A percentile compares a stretch with the other conserved stretches of the same genome.
phyloP scores from a whole-genome alignment of 805 yeast genomes.

The Suhomyces pyralidae region DNA sequence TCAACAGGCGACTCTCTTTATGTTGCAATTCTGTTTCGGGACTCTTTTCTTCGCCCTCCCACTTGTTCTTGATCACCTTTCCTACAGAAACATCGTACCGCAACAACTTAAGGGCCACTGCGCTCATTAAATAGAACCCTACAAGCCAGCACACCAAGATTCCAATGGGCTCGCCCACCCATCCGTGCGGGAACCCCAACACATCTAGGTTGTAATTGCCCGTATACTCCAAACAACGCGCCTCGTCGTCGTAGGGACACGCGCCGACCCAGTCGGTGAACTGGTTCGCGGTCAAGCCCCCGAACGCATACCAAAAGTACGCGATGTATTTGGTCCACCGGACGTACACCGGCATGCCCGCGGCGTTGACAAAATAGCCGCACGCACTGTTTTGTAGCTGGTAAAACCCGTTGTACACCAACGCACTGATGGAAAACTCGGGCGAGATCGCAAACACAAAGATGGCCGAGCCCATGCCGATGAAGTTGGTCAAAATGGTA shows the following conservation, averaged over 20 bases:
- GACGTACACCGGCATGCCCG: slow-evolving; percentile 27
- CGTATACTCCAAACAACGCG: slow-evolving; percentile 41
- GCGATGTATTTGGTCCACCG: slow-evolving; percentile 27
- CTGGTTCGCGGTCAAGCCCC: slow-evolving; percentile 24
- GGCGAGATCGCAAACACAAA: slow-evolving; percentile 19
- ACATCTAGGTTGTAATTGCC: slow-evolving; percentile 53
- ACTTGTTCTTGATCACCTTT: slow-evolving; percentile 29
- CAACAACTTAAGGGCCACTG: slow-evolving; percentile 44
- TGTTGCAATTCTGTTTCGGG: background rate
- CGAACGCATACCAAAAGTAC: slow-evolving; percentile 27
- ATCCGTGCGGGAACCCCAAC: slow-evolving; percentile 60
- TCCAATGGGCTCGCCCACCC: slow-evolving; percentile 66
- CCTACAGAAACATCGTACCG: slow-evolving; percentile 55
- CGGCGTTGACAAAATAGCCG: slow-evolving; percentile 26
- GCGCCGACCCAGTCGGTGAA: slow-evolving; percentile 22
- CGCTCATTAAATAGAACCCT: slow-evolving; percentile 51
- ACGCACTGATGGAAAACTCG: slow-evolving; percentile 18
- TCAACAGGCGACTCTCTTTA: background rate
- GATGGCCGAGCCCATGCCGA: slow-evolving; percentile 19
- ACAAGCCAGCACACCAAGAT: slow-evolving; percentile 57
- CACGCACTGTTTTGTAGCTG: slow-evolving; percentile 29
- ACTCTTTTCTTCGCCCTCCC: slow-evolving; percentile 21
- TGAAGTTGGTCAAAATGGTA: slow-evolving; percentile 14
- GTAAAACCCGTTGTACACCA: slow-evolving; percentile 18
- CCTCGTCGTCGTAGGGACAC: slow-evolving; percentile 33